Evolutionary conservation across 805 yeast genomes (phyloP), one percentile per base, ranked within the genome.

Genomic region (Candida dajiaensis): DNA sequence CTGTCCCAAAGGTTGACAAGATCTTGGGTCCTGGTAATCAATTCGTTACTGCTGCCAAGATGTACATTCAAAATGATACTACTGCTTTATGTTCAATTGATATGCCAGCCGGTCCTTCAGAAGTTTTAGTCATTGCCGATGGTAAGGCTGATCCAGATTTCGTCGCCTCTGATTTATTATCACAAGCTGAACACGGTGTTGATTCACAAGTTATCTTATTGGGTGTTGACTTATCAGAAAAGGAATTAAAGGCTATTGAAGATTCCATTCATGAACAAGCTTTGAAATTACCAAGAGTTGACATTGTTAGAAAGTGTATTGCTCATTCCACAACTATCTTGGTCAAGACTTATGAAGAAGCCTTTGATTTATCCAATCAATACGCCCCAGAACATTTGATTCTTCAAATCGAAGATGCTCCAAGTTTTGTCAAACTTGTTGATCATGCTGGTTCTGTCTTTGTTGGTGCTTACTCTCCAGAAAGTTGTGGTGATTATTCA

Each of bases 51-150:
- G 98, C 99, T 38, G 99, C 99, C 38, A 94, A 94, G 74, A 94
- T 94, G 99, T 72, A 85, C 63, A 94, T 95, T 43, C 94, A 92
- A 59, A 95, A 94, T 61, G 99, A 94, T 63, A 86, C 97, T 1
- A 84, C 83, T 52, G 98, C 99, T 8, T 72, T 90, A 61, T 94
- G 97, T 63, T 86, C 96, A 16, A 94, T 94, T 56, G 99, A 94
- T 67, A 92, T 94, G 98, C 99, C 99, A 42, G 99, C 99, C 22
- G 99, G 99, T 10, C 99, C 99, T 25, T 86, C 96, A 44, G 99
- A 94, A 69, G 99, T 94, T 21, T 74, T 94, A 49, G 99, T 92
- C n/a, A 73, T 94, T 57, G 96, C 96, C 41, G 99, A 94, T 65
- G 78, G 73, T 49, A 62, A 76, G 40, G 88, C 97, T 12, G 96